phyloP scores from a whole-genome alignment of 2,329 filamentous ascomycete species.

The Trichophyton mentagrophytes region DNA sequence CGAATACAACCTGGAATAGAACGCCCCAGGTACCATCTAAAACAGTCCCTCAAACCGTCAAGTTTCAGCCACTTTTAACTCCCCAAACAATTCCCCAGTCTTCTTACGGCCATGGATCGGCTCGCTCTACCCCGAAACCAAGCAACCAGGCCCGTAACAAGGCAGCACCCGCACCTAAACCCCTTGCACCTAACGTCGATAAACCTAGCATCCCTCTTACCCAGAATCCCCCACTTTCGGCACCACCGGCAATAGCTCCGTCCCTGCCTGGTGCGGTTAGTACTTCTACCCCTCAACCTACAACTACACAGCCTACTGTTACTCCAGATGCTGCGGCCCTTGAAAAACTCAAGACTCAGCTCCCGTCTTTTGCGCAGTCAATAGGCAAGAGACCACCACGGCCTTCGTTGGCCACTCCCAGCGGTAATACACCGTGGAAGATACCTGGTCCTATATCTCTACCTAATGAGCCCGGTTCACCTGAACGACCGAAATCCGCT shows the following conservation, averaged over 20 bases:
- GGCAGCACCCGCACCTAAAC: neutral
- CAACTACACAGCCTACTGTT: neutral
- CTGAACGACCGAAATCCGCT: slow-evolving; percentile 28
- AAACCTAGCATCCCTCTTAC: neutral
- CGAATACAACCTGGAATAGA: neutral
- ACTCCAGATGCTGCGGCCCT: neutral
- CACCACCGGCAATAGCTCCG: neutral
- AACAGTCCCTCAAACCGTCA: neutral
- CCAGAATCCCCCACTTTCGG: neutral
- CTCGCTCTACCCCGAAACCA: neutral
- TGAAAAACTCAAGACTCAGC: neutral
- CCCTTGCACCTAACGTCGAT: neutral
- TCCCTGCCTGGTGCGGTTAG: neutral
- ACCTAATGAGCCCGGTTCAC: slow-evolving; percentile 27
- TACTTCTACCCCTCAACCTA: neutral
- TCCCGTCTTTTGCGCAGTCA: slow-evolving; percentile 7
- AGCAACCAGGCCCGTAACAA: neutral
- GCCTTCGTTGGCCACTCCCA: slow-evolving; percentile 28
- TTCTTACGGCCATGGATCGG: neutral
- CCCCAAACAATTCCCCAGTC: slow-evolving; percentile 2
- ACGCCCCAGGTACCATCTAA: neutral
- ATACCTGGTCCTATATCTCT: slow-evolving; percentile 23
- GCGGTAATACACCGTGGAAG: slow-evolving; percentile 34
- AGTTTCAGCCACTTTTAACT: slow-evolving; percentile 5
- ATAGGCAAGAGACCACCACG: slow-evolving; percentile 21